Evolutionary conservation across 345 rosid genomes (phyloP), one percentile per base, ranked within the genome.

Genomic region (Lagerstroemia speciosa): DNA sequence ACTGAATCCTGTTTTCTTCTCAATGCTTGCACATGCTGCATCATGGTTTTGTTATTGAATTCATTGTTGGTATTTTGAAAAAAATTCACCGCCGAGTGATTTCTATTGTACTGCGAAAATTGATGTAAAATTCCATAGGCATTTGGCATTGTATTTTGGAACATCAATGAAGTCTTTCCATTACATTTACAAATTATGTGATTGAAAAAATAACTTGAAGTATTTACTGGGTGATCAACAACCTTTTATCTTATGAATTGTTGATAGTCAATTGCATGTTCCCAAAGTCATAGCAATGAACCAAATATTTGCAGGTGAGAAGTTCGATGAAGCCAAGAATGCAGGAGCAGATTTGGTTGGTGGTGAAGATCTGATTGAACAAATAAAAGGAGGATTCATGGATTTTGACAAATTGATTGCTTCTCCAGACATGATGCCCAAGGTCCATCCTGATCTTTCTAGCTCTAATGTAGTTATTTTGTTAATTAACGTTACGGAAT

Each of bases 301-400:
- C 31, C 64, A 53, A 68, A 67, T 32, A 65, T 77, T 64, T 78
- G 37, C 83, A 94, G 99, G 99, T 83, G 99, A 94, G 75, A 91
- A 84, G 86, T 80, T 91, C 29, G 99, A 94, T 66, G 99, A 91
- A 78, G 99, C 99, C 17, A 94, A 87, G 79, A 91, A 82, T 82
- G 97, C 99, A 19, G 99, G 98, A 76, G 99, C 98, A 64, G 98
- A 94, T 84, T 80, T 94, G 72, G 97, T 91, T 65, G 99, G 99
- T 58, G 96, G 98, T 34, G 96, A 89, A 73, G 99, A 94, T 76
- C 79, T 94, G 81, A 91, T 94, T 52, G 91, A 85, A 75, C 92
- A 86, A 75, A 94, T 94, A 36, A 94, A 91, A 79, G 86, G 84
- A 79, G 99, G 99, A 67, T 88, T 89, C 86, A 89, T 91, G 93